phyloP scores from a whole-genome alignment of 1,284 basidiomycete species.

The Wolfiporia cocos region DNA sequence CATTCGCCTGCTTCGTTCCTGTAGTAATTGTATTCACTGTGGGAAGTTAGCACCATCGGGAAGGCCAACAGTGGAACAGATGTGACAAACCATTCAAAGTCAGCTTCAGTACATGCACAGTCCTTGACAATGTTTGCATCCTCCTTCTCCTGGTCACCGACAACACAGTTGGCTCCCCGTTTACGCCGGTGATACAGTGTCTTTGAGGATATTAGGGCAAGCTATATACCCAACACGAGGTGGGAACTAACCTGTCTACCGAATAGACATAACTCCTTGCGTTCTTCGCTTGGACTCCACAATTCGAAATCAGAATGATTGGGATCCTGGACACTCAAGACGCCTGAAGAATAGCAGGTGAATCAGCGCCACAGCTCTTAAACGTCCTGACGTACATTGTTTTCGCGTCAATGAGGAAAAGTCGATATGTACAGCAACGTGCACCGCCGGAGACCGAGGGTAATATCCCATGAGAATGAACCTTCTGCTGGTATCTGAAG shows the following conservation, averaged over 20 bases:
- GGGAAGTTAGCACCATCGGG: not conserved
- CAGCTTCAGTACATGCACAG: conserved; percentile 66
- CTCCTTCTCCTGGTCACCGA: conserved; percentile 63
- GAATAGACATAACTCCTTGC: conserved; percentile 77
- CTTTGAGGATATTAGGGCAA: conserved; percentile 40
- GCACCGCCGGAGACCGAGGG: conserved; percentile 40
- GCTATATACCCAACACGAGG: too few relatives aligned
- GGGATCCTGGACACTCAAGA: conserved; percentile 63
- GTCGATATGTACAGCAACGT: conserved; percentile 84
- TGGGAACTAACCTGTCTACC: conserved; percentile 78
- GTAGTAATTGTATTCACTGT: conserved; percentile 86
- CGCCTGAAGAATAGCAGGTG: conserved; percentile 53
- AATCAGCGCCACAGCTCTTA: too few relatives aligned
- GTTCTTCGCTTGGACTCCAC: conserved; percentile 87
- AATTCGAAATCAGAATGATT: conserved; percentile 88
- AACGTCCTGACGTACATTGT: conserved; percentile 59
- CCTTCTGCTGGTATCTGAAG: conserved; percentile 84
- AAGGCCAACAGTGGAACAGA: not conserved
- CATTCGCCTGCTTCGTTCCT: conserved; percentile 68
- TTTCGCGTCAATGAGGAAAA: conserved; percentile 74
- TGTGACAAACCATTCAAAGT: conserved; percentile 82
- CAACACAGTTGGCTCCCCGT: conserved; percentile 76
- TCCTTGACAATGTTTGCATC: conserved; percentile 53
- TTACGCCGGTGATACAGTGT: conserved; percentile 84
- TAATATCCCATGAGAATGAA: conserved; percentile 83